Evolutionary conservation across 192 early-diverging fungal genomes (phyloP).

Genomic region (Spinellus fusiger): DNA sequence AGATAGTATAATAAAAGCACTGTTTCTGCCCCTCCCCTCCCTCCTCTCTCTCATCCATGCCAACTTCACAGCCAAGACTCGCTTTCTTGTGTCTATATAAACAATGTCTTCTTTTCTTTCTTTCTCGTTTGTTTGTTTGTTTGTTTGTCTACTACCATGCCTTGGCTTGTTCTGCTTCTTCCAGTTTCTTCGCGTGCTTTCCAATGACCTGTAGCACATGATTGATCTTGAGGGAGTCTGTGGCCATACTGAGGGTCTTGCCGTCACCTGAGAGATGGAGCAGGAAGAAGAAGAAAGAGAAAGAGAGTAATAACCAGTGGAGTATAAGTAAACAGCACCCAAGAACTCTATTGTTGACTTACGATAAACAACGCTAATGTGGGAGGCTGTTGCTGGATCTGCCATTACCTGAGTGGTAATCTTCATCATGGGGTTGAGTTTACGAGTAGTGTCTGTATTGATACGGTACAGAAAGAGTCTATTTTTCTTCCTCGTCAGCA

Average conservation of each 20-base stretch:
- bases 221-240: conserved; percentile 44
- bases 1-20: too few species aligned
- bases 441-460: conserved; percentile 38
- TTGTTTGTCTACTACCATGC: conserved; percentile 22
- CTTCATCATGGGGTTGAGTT: conserved; percentile 42
- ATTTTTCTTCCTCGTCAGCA: background rate
- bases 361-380: conserved; percentile 41
- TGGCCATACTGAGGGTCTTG: conserved; percentile 36
- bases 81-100: background rate
- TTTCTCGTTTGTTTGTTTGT: background rate
- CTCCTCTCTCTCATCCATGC: background rate
- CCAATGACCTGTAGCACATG: conserved; percentile 38
- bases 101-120: background rate
- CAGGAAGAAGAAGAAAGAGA: background rate
- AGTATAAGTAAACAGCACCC: too few species aligned
- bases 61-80: too few species aligned
- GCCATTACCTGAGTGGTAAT: conserved; percentile 39
- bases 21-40: too few species aligned
- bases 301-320: background rate
- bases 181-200: conserved; percentile 49
- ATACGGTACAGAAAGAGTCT: conserved; percentile 48
- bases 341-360: too few species aligned
- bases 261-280: conserved; percentile 31
- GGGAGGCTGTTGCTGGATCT: conserved; percentile 35
- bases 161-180: conserved; percentile 44